phyloP scores from a whole-genome alignment of 2,329 filamentous ascomycete species.

The Trichophyton benhamiae region DNA sequence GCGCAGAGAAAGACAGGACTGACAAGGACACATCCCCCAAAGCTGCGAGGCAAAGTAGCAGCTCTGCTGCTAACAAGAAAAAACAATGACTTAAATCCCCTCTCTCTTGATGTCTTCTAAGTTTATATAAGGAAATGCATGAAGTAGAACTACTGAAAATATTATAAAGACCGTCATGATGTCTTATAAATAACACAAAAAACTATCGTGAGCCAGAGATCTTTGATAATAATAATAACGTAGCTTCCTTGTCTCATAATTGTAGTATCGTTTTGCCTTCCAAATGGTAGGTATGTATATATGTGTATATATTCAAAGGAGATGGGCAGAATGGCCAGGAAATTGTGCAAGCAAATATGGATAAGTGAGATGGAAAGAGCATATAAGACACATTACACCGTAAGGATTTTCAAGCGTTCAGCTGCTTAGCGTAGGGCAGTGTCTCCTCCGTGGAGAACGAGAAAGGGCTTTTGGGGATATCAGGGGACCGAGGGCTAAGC shows the following conservation, averaged over 20 bases:
- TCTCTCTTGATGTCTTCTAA: not conserved
- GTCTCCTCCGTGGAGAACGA: conserved; percentile 41
- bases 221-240: not conserved
- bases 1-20: conserved; percentile 21
- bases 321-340: not conserved
- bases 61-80: conserved; percentile 18
- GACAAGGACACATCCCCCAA: conserved; percentile 11
- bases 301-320: not conserved
- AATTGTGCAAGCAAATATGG: not conserved
- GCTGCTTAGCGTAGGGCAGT: conserved; percentile 16
- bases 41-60: conserved; percentile 18
- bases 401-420: conserved; percentile 8
- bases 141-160: not conserved
- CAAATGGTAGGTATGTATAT: not conserved
- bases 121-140: not conserved
- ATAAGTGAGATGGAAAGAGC: not conserved
- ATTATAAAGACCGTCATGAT: not conserved
- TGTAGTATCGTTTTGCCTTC: not conserved
- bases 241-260: not conserved
- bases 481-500: conserved; percentile 73
- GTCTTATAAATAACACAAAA: not conserved
- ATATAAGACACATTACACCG: not conserved
- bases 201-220: not conserved
- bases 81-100: conserved; percentile 17
- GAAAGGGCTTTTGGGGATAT: conserved; percentile 76